These are phyloP conservation scores for Geotrichum klebahnii DNA, from an alignment of 1,139 yeast species.

Conservation along the genomic window DNA sequence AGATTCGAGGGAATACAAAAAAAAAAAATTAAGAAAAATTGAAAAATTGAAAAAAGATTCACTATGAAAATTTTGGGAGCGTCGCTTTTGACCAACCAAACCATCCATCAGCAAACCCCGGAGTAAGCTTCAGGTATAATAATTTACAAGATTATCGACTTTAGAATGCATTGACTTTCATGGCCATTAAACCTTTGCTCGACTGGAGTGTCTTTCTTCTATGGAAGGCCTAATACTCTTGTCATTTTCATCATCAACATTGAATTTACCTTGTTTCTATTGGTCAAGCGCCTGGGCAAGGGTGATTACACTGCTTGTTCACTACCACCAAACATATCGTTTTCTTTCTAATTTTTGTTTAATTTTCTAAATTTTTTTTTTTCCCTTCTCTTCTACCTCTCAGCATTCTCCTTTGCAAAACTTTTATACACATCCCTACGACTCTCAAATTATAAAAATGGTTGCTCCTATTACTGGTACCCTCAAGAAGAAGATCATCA, in stretches of 20 bases:
- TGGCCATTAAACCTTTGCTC: neutral
- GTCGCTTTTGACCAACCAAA: neutral
- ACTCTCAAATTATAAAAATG: too few relatives aligned
- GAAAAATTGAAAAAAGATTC: neutral
- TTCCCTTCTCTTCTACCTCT: constrained; percentile 9
- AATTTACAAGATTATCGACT: neutral
- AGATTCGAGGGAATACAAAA: constrained; percentile 1
- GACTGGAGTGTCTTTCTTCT: neutral
- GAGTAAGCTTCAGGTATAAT: neutral
- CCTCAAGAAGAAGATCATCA: constrained; percentile 74
- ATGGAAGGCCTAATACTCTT: neutral
- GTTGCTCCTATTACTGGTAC: constrained; percentile 90
- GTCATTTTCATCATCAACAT: neutral
- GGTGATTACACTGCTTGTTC: neutral
- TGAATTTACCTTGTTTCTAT: neutral
- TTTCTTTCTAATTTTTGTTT: neutral
- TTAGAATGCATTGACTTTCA: too few relatives aligned
- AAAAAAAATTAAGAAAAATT: neutral
- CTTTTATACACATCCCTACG: neutral
- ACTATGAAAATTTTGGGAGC: neutral
- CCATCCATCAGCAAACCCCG: neutral
- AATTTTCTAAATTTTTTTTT: neutral
- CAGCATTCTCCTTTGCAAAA: neutral
- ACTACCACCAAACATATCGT: constrained; percentile 2
- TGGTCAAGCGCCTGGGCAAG: neutral